Percentiles rank a stretch among this genome's conserved stretches.
Conservation (phyloP, 345 rosid genomes). For the Brassica incana region DNA sequence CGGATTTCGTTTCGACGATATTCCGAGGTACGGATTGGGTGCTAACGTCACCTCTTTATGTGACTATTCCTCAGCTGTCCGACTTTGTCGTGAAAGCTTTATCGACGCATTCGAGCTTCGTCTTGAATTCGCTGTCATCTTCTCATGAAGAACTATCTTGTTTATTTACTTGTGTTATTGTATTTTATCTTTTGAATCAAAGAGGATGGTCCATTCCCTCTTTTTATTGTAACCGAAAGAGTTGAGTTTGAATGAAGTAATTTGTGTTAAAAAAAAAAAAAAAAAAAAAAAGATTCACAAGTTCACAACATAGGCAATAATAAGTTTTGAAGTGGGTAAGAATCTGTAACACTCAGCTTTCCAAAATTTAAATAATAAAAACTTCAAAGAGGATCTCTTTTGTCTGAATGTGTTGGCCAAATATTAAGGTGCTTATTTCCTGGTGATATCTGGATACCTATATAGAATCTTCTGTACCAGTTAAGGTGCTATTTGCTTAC, state of each 20-base stretch:
- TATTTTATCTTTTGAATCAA: not conserved
- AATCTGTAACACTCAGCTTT: conserved; percentile 13
- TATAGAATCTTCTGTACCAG: conserved; percentile 18
- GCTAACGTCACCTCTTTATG: not conserved
- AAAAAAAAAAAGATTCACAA: not conserved
- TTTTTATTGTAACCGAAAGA: not conserved
- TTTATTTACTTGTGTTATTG: not conserved
- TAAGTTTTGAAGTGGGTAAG: not conserved
- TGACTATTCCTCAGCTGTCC: not conserved
- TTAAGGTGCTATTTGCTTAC: conserved; percentile 25
- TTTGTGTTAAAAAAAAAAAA: not conserved
- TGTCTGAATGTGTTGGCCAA: conserved; percentile 31
- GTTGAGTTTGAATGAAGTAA: not conserved
- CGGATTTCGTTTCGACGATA: not conserved
- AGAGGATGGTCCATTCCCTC: not conserved
- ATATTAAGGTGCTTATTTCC: conserved; percentile 21
- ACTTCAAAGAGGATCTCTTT: not conserved
- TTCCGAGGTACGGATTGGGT: not conserved
- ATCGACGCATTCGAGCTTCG: no score
- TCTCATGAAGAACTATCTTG: not conserved
- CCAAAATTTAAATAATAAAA: not conserved
- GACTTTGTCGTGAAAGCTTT: not conserved
- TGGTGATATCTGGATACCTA: conserved; percentile 31
- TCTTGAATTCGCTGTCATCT: not conserved
- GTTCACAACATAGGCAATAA: not conserved